phyloP scores from a whole-genome alignment of 2,329 filamentous ascomycete species.

The Fusarium paranaense region DNA sequence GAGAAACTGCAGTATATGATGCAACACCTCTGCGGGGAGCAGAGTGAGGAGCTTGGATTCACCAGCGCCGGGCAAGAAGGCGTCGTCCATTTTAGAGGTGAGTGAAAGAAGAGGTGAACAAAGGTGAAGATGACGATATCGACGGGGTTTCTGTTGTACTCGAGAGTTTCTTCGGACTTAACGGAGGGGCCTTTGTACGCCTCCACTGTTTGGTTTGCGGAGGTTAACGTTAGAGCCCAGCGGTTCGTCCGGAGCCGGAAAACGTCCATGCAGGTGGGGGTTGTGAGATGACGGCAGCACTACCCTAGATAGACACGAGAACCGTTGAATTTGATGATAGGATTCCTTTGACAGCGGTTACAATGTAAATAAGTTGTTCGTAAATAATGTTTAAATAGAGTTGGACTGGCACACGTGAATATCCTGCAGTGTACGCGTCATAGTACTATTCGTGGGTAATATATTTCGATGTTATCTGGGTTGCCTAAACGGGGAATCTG shows the following conservation, averaged over 20 bases:
- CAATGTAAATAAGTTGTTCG: not conserved
- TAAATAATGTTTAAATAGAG: not conserved
- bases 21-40: slow-evolving; percentile 72
- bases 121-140: slow-evolving; percentile 31
- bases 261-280: not conserved
- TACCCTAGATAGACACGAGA: not conserved
- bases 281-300: not conserved
- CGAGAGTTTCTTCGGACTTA: slow-evolving; percentile 20
- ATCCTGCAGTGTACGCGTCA: not conserved
- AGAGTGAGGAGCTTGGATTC: slow-evolving; percentile 36
- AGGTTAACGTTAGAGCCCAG: slow-evolving; percentile 5
- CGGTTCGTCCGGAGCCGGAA: not conserved
- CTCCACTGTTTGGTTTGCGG: not conserved
- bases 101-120: not conserved
- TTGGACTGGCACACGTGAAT: not conserved
- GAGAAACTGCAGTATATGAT: slow-evolving; percentile 69
- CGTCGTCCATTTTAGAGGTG: slow-evolving; percentile 14
- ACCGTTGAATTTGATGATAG: not conserved
- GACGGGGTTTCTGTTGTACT: not conserved
- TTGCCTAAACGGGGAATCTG: not conserved
- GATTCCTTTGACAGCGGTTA: not conserved
- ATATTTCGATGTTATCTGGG: not conserved
- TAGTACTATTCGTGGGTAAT: not conserved
- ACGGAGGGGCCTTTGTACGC: slow-evolving; percentile 8
- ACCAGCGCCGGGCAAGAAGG: not conserved